phyloP scores from a whole-genome alignment of 441 rosid genomes.

The Metrosideros polymorpha region DNA sequence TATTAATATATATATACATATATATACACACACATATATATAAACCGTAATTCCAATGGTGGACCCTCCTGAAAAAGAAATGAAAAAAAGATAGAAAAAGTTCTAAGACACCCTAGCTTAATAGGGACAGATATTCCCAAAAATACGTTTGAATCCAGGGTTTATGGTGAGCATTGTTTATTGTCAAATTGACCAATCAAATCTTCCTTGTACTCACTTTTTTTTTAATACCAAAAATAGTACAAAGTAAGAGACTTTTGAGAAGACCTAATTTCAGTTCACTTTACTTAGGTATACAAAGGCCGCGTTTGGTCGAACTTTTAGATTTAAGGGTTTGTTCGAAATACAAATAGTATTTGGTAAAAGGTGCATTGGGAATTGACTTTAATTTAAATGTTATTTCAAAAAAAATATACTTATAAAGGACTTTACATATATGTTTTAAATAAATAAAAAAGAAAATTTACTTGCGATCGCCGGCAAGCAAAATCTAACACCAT shows the following conservation, averaged over 20 bases:
- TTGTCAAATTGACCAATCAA: background rate
- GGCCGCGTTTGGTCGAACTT: too few species aligned
- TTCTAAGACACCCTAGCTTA: too few species aligned
- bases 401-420: background rate
- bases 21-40: too few species aligned
- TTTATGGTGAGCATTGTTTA: background rate
- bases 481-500: rapidly evolving
- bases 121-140: background rate
- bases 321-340: too few species aligned
- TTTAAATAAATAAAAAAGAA: background rate
- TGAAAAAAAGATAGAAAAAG: background rate
- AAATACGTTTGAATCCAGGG: background rate
- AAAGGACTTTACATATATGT: background rate
- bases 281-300: background rate
- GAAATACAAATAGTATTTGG: too few species aligned
- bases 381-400: background rate
- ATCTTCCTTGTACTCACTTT: too few species aligned
- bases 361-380: too few species aligned
- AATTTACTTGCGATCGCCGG: rapidly evolving
- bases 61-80: background rate
- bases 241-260: too few species aligned
- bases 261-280: background rate
- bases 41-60: background rate
- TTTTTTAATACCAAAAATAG: too few species aligned
- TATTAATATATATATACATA: background rate